phyloP scores from a whole-genome alignment of 495 filamentous ascomycete genomes.

The Penicillium coprophilum region DNA sequence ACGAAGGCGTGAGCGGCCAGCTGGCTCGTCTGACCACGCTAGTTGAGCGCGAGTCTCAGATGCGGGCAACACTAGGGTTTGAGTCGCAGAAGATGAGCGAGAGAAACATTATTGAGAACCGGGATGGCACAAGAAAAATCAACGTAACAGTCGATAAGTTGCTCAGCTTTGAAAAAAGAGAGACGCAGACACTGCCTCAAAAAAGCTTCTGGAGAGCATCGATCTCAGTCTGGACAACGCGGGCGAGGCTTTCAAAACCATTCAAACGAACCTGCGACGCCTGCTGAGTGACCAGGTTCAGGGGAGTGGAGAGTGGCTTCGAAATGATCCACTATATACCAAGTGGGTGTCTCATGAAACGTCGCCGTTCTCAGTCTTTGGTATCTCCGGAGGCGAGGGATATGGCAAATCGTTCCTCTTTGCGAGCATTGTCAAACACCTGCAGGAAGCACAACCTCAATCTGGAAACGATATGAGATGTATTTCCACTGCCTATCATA shows the following conservation, averaged over 20 bases:
- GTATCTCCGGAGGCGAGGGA: conserved; percentile 20
- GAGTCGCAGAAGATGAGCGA: conserved; percentile 23
- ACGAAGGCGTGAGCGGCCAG: conserved; percentile 28
- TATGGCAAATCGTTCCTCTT: conserved; percentile 25
- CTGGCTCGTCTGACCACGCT: conserved; percentile 18
- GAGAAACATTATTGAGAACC: conserved; percentile 13
- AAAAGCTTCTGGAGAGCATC: conserved; percentile 9
- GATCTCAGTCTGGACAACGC: conserved; percentile 17
- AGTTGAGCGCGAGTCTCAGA: conserved; percentile 26
- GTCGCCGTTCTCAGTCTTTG: conserved; percentile 10
- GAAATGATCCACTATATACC: conserved; percentile 9
- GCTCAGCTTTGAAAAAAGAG: conserved; percentile 16
- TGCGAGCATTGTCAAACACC: conserved; percentile 7
- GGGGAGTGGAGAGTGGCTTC: conserved; percentile 21
- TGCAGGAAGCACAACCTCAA: conserved; percentile 10
- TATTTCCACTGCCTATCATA: conserved; percentile 16
- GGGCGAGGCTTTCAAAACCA: conserved; percentile 12
- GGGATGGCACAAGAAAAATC: conserved; percentile 19
- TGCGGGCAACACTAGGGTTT: conserved; percentile 24
- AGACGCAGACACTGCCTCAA: conserved; percentile 14
- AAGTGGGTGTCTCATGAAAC: background rate
- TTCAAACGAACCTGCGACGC: conserved; percentile 8
- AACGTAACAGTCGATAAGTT: conserved; percentile 17
- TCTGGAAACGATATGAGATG: conserved; percentile 12
- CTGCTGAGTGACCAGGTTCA: conserved; percentile 11